Conservation (phyloP, 345 rosid genomes). For the Moricandia arvensis region DNA sequence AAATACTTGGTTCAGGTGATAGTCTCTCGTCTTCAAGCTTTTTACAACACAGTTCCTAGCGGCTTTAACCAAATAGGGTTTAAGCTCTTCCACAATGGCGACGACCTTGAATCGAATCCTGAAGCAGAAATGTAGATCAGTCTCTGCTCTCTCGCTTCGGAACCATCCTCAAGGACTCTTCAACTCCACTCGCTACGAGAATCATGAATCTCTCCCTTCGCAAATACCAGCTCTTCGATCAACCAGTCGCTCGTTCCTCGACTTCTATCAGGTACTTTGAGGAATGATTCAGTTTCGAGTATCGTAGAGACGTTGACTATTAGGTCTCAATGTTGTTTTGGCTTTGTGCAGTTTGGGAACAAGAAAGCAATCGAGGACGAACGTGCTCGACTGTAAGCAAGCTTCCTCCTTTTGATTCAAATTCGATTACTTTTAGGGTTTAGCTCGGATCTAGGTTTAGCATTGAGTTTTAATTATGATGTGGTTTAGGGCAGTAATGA, state of each 20-base stretch:
- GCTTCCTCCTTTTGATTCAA: constrained; percentile 23
- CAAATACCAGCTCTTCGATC: constrained; percentile 45
- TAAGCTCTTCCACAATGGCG: constrained; percentile 44
- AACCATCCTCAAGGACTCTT: constrained; percentile 13
- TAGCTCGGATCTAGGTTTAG: neutral
- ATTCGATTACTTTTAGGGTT: neutral
- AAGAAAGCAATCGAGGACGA: constrained; percentile 74
- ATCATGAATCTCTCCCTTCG: constrained; percentile 40
- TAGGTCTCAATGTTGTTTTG: neutral
- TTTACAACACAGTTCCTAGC: neutral
- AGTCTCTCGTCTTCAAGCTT: neutral
- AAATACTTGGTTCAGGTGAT: neutral
- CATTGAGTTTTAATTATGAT: constrained; percentile 23
- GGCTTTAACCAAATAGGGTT: constrained; percentile 31
- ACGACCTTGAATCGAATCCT: constrained; percentile 43
- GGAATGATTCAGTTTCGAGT: neutral
- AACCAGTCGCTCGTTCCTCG: constrained; percentile 64
- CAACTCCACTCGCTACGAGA: neutral
- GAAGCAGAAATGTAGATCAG: constrained; percentile 19
- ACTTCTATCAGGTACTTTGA: constrained; percentile 54
- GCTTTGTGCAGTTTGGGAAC: constrained; percentile 55
- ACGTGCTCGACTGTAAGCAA: constrained; percentile 77
- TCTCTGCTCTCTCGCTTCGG: constrained; percentile 35
- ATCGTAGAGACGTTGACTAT: neutral
- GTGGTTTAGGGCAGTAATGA: constrained; percentile 83